phyloP scores from a whole-genome alignment of 768 basidiomycete genomes.

The Tulasnella sp. region DNA sequence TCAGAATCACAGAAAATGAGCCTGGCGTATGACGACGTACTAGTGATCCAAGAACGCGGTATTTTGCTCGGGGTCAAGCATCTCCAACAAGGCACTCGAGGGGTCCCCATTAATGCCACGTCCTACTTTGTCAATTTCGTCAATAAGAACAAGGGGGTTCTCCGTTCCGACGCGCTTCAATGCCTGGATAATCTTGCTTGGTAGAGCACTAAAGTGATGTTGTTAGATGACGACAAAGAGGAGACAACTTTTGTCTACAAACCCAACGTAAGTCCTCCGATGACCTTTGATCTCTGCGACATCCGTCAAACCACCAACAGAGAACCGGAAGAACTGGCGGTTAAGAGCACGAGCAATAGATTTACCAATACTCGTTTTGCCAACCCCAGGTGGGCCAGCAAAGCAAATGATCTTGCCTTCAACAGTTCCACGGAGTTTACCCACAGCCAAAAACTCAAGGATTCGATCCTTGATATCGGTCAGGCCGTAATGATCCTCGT shows the following conservation, averaged over 20 bases:
- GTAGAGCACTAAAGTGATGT: constrained; percentile 48
- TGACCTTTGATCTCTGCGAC: constrained; percentile 99
- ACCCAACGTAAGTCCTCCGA: constrained; percentile 92
- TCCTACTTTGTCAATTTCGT: constrained; percentile 94
- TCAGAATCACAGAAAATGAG: neutral
- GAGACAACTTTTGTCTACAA: neutral
- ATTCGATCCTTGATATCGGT: constrained; percentile 88
- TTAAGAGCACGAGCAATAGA: constrained; percentile 84
- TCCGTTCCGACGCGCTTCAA: constrained; percentile 86
- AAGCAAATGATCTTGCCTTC: constrained; percentile 97
- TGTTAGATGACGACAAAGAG: neutral
- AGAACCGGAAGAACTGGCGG: constrained; percentile 91
- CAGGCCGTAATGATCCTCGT: constrained; percentile 90
- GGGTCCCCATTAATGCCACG: constrained; percentile 87
- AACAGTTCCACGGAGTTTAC: constrained; percentile 86
- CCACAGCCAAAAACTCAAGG: constrained; percentile 90
- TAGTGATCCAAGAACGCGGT: constrained; percentile 90
- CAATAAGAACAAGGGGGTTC: constrained; percentile 87
- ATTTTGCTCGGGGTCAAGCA: constrained; percentile 94
- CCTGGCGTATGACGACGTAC: constrained; percentile 33
- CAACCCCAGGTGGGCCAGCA: constrained; percentile 93
- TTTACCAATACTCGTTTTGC: constrained; percentile 94
- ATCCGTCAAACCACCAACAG: constrained; percentile 91
- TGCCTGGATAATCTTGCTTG: constrained; percentile 91
- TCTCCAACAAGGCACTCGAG: constrained; percentile 78